phyloP scores from a whole-genome alignment of 805 yeast genomes.

The Saccharomycopsis malanga region DNA sequence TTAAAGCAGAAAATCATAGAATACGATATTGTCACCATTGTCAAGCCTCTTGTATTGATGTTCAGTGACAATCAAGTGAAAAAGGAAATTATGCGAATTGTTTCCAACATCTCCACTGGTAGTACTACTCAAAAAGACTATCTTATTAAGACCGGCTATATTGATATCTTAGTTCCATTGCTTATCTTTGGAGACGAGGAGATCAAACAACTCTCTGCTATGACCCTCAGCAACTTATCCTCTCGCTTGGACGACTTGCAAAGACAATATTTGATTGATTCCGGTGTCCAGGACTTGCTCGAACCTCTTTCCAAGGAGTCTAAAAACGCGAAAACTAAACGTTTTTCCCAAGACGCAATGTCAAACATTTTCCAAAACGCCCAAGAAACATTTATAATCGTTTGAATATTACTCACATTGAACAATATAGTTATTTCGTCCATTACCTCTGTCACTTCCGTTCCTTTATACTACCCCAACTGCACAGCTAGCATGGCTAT shows the following conservation, averaged over 20 bases:
- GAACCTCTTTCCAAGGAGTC: slow-evolving; percentile 10
- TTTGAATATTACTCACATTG: no score
- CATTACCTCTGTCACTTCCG: no score
- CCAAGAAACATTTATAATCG: slow-evolving; percentile 17
- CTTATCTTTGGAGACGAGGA: slow-evolving; percentile 21
- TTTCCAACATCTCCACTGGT: slow-evolving; percentile 18
- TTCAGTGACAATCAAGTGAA: slow-evolving; percentile 18
- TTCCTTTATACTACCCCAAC: no score
- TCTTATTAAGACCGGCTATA: slow-evolving; percentile 16
- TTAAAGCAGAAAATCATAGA: slow-evolving; percentile 20
- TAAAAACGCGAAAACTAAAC: slow-evolving; percentile 4
- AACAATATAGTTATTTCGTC: no score
- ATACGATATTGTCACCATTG: slow-evolving; percentile 12
- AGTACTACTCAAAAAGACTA: slow-evolving; percentile 12
- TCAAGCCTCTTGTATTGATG: slow-evolving; percentile 21
- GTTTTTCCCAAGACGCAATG: slow-evolving; percentile 18
- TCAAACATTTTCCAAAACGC: slow-evolving; percentile 9
- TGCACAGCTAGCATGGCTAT: no score
- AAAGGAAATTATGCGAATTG: slow-evolving; percentile 18
- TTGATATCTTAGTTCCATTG: slow-evolving; percentile 21
- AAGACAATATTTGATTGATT: slow-evolving; percentile 20
- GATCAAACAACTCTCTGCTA: slow-evolving; percentile 15
- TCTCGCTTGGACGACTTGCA: slow-evolving; percentile 17
- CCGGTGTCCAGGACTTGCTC: slow-evolving; percentile 20
- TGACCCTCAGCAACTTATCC: slow-evolving; percentile 17